phyloP scores from a whole-genome alignment of 805 yeast genomes.

The Yamadazyma philogaea region DNA sequence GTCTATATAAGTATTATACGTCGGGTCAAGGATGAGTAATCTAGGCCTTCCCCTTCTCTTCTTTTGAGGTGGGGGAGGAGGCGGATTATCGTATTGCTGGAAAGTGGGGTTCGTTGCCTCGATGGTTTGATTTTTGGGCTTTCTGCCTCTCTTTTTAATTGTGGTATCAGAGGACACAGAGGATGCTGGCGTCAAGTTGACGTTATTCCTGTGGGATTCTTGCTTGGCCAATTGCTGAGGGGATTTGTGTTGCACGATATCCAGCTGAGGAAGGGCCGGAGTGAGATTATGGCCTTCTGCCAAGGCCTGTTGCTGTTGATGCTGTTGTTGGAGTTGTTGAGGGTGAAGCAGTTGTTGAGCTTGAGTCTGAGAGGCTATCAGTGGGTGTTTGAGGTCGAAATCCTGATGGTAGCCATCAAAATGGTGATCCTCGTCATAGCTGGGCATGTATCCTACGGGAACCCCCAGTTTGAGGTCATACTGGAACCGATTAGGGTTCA shows the following conservation, averaged over 20 bases:
- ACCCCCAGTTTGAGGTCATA: constrained; percentile 3
- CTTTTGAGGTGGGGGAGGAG: constrained; percentile 14
- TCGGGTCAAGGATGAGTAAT: constrained; percentile 37
- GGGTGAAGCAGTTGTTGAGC: constrained; percentile 8
- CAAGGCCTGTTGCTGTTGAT: constrained; percentile 7
- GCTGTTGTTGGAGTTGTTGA: constrained; percentile 13
- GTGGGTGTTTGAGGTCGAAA: constrained; percentile 4
- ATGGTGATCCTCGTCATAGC: constrained; percentile 7
- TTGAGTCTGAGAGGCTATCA: constrained; percentile 3
- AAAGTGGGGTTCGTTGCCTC: constrained; percentile 9
- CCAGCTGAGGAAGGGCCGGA: constrained; percentile 1
- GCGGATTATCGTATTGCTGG: constrained; percentile 7
- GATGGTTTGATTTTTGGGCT: constrained; percentile 6
- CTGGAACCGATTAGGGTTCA: constrained; percentile 1
- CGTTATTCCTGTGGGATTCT: not conserved
- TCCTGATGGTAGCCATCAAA: constrained; percentile 8
- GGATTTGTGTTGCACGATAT: constrained; percentile 9
- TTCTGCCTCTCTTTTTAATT: constrained; percentile 12
- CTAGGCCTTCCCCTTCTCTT: constrained; percentile 44
- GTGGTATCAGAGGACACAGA: constrained; percentile 8
- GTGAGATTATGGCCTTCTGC: not conserved
- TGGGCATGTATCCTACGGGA: not conserved
- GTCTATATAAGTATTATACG: constrained; percentile 41
- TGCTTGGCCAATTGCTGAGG: constrained; percentile 8
- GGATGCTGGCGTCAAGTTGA: not conserved